Percentiles rank a stretch among this genome's conserved stretches.
These are phyloP conservation scores for Rhodotorula sp. DNA, from an alignment of 1,284 basidiomycete species.

Conservation along the genomic window DNA sequence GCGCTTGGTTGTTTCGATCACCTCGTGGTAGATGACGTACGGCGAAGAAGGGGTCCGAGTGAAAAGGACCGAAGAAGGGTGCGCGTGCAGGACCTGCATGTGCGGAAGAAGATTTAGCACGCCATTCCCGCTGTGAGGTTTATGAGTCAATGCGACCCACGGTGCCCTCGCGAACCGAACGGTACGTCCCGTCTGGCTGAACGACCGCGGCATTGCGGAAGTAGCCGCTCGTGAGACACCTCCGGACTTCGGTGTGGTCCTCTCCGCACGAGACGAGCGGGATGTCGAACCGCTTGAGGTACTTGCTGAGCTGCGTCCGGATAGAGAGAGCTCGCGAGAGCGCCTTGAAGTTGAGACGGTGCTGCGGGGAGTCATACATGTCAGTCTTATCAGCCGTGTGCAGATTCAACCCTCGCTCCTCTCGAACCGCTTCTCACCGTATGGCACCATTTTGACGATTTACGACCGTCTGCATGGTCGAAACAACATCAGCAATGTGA, in stretches of 20 bases:
- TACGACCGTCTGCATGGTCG: conserved; percentile 62
- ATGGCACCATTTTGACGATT: conserved; percentile 83
- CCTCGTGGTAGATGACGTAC: conserved; percentile 92
- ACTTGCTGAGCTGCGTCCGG: conserved; percentile 85
- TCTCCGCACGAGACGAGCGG: conserved; percentile 61
- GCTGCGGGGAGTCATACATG: conserved; percentile 46
- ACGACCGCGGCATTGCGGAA: conserved; percentile 87
- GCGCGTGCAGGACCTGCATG: conserved; percentile 72
- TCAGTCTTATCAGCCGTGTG: too few species aligned
- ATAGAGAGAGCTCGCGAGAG: conserved; percentile 90
- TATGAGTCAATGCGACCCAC: conserved; percentile 55
- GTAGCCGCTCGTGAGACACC: conserved; percentile 86
- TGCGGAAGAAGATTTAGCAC: too few species aligned
- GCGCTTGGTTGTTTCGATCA: conserved; percentile 83
- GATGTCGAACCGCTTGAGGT: conserved; percentile 80
- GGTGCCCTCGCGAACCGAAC: conserved; percentile 73
- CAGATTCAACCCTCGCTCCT: too few species aligned
- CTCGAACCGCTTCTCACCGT: conserved; percentile 44
- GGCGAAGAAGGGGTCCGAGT: conserved; percentile 82
- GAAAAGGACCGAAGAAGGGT: conserved; percentile 92
- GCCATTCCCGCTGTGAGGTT: not conserved
- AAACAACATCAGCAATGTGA: not conserved
- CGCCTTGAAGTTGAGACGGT: conserved; percentile 85
- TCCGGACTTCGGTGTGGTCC: conserved; percentile 61
- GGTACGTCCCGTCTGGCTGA: conserved; percentile 56